Base-by-base conservation (phyloP, 2,329 filamentous ascomycete genomes). In the Lachnellula subtilissima region DNA sequence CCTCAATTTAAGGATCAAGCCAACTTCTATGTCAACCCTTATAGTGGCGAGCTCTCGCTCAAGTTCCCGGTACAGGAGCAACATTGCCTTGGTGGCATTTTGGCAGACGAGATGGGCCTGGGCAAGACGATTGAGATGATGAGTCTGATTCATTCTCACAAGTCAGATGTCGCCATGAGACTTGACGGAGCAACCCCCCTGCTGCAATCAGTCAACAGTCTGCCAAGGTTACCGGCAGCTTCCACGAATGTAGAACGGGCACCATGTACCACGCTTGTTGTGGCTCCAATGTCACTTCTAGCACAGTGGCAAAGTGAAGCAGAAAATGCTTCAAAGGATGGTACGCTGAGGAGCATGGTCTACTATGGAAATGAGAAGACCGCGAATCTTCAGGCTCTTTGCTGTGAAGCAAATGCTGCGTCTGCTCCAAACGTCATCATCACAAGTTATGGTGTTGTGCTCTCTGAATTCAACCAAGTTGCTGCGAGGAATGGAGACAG, bases 61-160 rank as follows among this genome's bases (percentile, higher is more conserved):
- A 85, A 96, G 5, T 99, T 99, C 63, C 94, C 94, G 0, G 83
- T 85, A 2, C 94, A 99, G 69, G 91, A 97, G 66, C 94, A 97
- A 68, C 90, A 95, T 69, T 99, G 94, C 64, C 77, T 96, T 0
- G 94, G 94, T 46, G 94, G 94, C 5, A 89, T 99, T 55, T 76
- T 99, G 43, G 94, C 94, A 8, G 94, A 99, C 67, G 89, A 97
- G 73, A 99, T 99, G 94, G 94, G 94, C 48, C 78, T 99, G 2
- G 94, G 94, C 36, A 99, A 99, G 75, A 99, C 94, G 0, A 97
- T 99, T 52, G 93, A 99, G 69, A 97, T 99, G 91, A 83, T 99
- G 59, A 94, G 91, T 72, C 76, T 99, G 50, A 82, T 99, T 5
- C 94, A 99, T 70, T 84, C 89, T 0, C 89, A 97, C 69, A 84